Evolutionary conservation across 2,329 filamentous ascomycete species (phyloP).

Genomic region (Uncinocarpus reesii): DNA sequence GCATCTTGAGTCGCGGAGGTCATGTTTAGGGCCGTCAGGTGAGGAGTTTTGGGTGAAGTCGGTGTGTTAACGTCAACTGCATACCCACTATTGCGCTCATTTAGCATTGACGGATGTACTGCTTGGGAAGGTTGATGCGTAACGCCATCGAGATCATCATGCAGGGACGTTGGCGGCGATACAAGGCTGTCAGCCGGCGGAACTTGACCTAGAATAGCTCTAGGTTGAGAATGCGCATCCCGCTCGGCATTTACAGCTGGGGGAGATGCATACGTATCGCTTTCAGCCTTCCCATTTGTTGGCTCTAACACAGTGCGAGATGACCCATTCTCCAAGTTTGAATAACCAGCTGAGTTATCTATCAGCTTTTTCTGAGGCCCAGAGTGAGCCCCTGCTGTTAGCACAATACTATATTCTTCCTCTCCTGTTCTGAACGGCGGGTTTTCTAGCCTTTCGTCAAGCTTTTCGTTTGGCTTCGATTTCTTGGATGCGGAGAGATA

Average conservation of each 20-base stretch:
- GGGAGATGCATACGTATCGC: slow-evolving; percentile 29
- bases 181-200: slow-evolving; percentile 30
- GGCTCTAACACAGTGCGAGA: background rate
- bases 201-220: slow-evolving; percentile 21
- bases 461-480: slow-evolving; percentile 30
- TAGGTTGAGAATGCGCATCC: slow-evolving; percentile 19
- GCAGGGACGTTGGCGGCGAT: slow-evolving; percentile 37
- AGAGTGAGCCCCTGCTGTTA: background rate
- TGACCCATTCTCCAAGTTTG: background rate
- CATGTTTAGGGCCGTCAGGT: slow-evolving; percentile 28
- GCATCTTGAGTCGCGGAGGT: slow-evolving; percentile 17
- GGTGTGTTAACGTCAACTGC: slow-evolving; percentile 26
- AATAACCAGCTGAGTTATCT: background rate
- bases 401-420: background rate
- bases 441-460: slow-evolving; percentile 12
- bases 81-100: slow-evolving; percentile 11
- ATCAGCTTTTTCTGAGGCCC: background rate
- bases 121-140: slow-evolving; percentile 19
- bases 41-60: slow-evolving; percentile 36
- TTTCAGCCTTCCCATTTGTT: slow-evolving; percentile 19
- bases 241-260: slow-evolving; percentile 27
- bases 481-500: slow-evolving; percentile 20
- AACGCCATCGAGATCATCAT: slow-evolving; percentile 33
- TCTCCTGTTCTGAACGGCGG: slow-evolving; percentile 20
- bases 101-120: slow-evolving; percentile 21